Conservation (phyloP, 306 rosid genomes). For the Rubus idaeus region DNA sequence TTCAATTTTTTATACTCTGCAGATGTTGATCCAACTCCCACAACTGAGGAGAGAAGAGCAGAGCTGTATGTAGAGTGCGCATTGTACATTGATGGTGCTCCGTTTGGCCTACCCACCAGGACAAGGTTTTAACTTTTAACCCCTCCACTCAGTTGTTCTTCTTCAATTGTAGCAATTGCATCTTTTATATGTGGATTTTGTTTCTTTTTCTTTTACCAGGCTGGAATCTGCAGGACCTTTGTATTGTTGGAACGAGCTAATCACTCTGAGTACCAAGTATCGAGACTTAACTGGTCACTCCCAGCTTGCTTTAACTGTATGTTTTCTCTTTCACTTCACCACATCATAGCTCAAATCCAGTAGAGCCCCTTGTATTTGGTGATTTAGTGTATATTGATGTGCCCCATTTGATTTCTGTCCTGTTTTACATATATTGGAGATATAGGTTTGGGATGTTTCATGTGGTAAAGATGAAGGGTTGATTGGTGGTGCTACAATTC, state of each 20-base stretch:
- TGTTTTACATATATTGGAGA: conserved; percentile 8
- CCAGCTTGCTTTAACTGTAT: conserved; percentile 83
- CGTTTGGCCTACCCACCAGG: conserved; percentile 85
- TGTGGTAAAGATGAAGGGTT: conserved; percentile 77
- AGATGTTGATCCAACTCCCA: conserved; percentile 52
- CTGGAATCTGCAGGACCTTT: conserved; percentile 80
- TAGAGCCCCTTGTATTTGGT: too few relatives aligned
- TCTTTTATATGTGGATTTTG: neutral
- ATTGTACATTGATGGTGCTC: conserved; percentile 84
- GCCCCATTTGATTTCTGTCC: neutral
- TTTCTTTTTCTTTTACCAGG: conserved; percentile 48
- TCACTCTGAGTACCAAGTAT: conserved; percentile 82
- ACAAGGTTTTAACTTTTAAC: conserved; percentile 65
- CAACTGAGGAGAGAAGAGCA: conserved; percentile 57
- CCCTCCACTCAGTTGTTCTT: neutral
- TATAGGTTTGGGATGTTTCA: conserved; percentile 97
- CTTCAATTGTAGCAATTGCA: neutral
- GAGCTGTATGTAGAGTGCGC: conserved; percentile 93
- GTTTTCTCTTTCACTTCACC: conserved; percentile 31
- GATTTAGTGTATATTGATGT: neutral
- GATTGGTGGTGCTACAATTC: conserved; percentile 94
- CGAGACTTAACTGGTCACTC: conserved; percentile 91
- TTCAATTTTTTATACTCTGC: conserved; percentile 18
- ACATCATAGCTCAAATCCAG: neutral
- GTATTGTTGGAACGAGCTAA: conserved; percentile 80